Evolutionary conservation across 805 yeast genomes (phyloP).

Genomic region (Debaryomyces prosopidis): DNA sequence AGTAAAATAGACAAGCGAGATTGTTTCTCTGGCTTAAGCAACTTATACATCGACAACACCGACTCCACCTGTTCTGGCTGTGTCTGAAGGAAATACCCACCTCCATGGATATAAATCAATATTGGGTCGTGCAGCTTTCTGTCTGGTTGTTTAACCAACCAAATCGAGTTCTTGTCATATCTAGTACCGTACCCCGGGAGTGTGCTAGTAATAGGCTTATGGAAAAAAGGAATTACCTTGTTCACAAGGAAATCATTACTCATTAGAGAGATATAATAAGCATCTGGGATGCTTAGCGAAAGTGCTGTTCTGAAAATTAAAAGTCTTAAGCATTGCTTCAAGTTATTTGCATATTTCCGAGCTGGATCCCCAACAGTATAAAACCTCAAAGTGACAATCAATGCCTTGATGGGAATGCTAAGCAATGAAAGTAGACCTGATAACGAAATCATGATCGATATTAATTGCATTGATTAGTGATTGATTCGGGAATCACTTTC

Average conservation of each 20-base stretch:
- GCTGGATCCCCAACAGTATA: constrained; percentile 1
- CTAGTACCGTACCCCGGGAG: constrained; percentile 34
- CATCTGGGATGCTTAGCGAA: constrained; percentile 13
- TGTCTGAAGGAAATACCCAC: constrained; percentile 37
- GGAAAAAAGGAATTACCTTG: constrained; percentile 4
- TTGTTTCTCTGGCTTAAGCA: constrained; percentile 22
- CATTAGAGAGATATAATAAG: constrained; percentile 8
- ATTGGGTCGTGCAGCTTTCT: constrained; percentile 27
- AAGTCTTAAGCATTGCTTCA: constrained; percentile 13
- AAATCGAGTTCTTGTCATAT: constrained; percentile 29
- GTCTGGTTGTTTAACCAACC: constrained; percentile 33
- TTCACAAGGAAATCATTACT: constrained; percentile 12
- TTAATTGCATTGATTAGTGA: too few species aligned
- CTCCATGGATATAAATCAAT: constrained; percentile 40
- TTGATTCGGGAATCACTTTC: too few species aligned
- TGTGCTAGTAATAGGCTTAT: constrained; percentile 2
- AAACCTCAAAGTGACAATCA: constrained; percentile 4
- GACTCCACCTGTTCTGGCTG: constrained; percentile 30
- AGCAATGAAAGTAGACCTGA: constrained; percentile 4
- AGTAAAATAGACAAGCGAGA: constrained; percentile 23
- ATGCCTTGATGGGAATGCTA: constrained; percentile 14
- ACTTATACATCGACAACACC: constrained; percentile 25
- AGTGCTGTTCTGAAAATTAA: constrained; percentile 14
- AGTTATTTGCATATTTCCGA: constrained; percentile 13
- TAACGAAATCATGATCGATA: constrained; percentile 8